Percentiles rank a stretch among this genome's conserved stretches.
Evolutionary conservation across 2,329 filamentous ascomycete genomes (phyloP).

Genomic region (Fusarium nurragi): DNA sequence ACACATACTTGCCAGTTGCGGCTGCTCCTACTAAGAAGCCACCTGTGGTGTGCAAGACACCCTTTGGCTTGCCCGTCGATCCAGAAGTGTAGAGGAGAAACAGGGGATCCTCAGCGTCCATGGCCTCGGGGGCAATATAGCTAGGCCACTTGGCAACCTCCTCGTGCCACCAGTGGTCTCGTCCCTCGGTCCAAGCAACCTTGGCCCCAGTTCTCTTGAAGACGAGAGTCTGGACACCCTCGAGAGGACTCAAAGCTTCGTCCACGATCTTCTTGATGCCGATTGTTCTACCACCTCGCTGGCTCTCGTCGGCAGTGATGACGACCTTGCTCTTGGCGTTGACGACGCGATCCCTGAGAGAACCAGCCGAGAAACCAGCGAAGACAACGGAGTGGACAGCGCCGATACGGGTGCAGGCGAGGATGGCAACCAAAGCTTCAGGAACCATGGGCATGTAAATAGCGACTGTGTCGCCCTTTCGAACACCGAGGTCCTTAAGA

Average conservation of each 20-base stretch:
- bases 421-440: slow-evolving; percentile 79
- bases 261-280: slow-evolving; percentile 97
- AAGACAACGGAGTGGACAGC: slow-evolving; percentile 96
- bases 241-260: slow-evolving; percentile 82
- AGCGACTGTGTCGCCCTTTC: slow-evolving; percentile 93
- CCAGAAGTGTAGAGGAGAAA: slow-evolving; percentile 96
- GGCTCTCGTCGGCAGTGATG: slow-evolving; percentile 93
- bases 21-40: slow-evolving; percentile 90
- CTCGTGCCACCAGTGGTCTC: slow-evolving; percentile 96
- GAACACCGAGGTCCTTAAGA: slow-evolving; percentile 89
- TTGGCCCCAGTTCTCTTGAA: slow-evolving; percentile 91
- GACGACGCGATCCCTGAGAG: slow-evolving; percentile 86
- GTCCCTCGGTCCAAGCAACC: slow-evolving; percentile 82
- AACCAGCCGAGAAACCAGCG: slow-evolving; percentile 93
- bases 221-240: slow-evolving; percentile 83
- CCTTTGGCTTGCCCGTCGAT: slow-evolving; percentile 95
- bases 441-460: slow-evolving; percentile 98
- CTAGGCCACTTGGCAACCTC: slow-evolving; percentile 91
- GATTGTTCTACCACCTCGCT: slow-evolving; percentile 91
- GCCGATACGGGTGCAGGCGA: slow-evolving; percentile 87
- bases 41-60: slow-evolving; percentile 91
- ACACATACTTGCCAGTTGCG: slow-evolving; percentile 92
- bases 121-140: slow-evolving; percentile 83
- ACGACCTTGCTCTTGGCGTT: slow-evolving; percentile 88
- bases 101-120: slow-evolving; percentile 90